Evolutionary conservation across 768 basidiomycete genomes (phyloP).

Genomic region (Nidularia pulvinata): DNA sequence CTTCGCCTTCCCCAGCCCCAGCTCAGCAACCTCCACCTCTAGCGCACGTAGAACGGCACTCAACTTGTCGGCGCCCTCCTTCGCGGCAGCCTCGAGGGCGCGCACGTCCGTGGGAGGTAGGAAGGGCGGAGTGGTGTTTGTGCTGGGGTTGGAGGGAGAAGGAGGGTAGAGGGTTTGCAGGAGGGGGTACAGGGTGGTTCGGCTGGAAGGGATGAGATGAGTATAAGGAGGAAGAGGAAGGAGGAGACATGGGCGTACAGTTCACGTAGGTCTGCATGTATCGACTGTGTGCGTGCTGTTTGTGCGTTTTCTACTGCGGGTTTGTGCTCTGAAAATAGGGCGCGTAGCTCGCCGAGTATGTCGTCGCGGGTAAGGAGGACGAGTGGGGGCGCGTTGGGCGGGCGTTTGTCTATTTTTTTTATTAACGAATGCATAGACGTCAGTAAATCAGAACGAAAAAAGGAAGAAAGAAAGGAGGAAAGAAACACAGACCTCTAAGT

Average conservation of each 20-base stretch:
- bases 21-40: conserved; percentile 14
- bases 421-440: too few species aligned
- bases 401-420: background rate
- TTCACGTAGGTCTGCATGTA: background rate
- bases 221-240: background rate
- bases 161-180: conserved; percentile 6
- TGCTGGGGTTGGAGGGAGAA: conserved; percentile 17
- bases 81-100: conserved; percentile 11
- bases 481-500: conserved; percentile 12
- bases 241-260: background rate
- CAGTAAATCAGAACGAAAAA: too few species aligned
- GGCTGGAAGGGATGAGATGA: background rate
- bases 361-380: conserved; percentile 17
- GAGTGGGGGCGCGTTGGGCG: conserved; percentile 13
- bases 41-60: conserved; percentile 8
- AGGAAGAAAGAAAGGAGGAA: too few species aligned
- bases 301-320: background rate
- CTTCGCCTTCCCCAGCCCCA: background rate
- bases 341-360: conserved; percentile 12
- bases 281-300: too few species aligned
- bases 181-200: conserved; percentile 11
- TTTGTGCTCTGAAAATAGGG: background rate
- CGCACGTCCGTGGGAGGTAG: conserved; percentile 8
- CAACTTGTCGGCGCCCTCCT: conserved; percentile 11
- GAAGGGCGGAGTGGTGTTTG: conserved; percentile 23